Conservation (phyloP, 73 alveolate species). For the Durusdinium trenchii region DNA sequence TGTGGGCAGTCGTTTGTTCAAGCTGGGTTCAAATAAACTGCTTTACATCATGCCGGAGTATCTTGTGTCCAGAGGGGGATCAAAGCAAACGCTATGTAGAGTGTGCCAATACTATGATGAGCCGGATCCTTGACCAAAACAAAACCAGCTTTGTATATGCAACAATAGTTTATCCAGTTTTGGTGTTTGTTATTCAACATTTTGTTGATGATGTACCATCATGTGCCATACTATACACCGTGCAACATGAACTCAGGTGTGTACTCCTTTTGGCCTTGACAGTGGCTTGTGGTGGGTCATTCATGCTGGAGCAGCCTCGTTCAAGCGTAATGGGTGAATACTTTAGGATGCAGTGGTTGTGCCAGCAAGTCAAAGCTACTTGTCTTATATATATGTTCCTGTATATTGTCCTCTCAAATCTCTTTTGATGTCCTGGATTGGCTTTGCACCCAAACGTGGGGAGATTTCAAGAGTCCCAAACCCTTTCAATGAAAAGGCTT, state of each 20-base stretch:
- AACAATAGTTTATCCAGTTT: too few species aligned
- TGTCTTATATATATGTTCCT: too few species aligned
- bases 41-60: background rate
- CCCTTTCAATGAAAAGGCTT: too few species aligned
- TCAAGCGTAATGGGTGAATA: background rate
- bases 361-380: background rate
- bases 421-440: too few species aligned
- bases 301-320: background rate
- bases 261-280: background rate
- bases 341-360: background rate
- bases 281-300: background rate
- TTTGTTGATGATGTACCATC: too few species aligned
- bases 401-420: too few species aligned
- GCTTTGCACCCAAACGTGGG: too few species aligned
- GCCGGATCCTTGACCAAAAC: background rate
- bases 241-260: background rate
- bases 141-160: background rate
- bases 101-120: background rate
- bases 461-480: too few species aligned
- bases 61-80: background rate
- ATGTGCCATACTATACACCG: too few species aligned
- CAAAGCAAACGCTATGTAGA: background rate
- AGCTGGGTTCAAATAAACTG: background rate
- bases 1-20: background rate
- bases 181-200: too few species aligned